Conservation (phyloP, 345 rosid species). For the Limnanthes douglasii region DNA sequence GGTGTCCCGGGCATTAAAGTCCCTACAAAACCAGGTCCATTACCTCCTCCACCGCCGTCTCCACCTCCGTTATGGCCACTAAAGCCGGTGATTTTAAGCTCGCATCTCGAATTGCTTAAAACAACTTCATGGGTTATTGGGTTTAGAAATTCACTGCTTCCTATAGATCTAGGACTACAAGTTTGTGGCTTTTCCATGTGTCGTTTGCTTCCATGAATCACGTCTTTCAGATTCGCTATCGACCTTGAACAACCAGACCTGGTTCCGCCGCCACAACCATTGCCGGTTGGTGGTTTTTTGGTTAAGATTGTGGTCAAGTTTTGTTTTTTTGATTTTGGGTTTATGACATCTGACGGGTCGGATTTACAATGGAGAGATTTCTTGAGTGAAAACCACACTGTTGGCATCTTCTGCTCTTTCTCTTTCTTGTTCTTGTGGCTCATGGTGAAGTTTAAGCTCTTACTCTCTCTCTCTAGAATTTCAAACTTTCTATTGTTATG, state of each 20-base stretch:
- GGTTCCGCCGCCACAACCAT: slow-evolving; percentile 22
- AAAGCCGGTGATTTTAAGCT: slow-evolving; percentile 85
- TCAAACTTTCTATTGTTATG: no score
- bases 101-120: slow-evolving; percentile 81
- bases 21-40: slow-evolving; percentile 62
- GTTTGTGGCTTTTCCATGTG: slow-evolving; percentile 82
- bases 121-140: slow-evolving; percentile 94
- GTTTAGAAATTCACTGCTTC: slow-evolving; percentile 97
- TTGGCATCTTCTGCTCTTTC: slow-evolving; percentile 30
- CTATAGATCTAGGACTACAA: slow-evolving; percentile 96
- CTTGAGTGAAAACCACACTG: slow-evolving; percentile 60
- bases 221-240: slow-evolving; percentile 94
- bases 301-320: slow-evolving; percentile 44
- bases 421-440: neutral
- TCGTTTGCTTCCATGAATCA: slow-evolving; percentile 95
- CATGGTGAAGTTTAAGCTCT: no score
- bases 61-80: slow-evolving; percentile 25
- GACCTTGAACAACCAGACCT: slow-evolving; percentile 99
- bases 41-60: slow-evolving; percentile 10
- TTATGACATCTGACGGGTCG: slow-evolving; percentile 39
- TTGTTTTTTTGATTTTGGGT: slow-evolving; percentile 41
- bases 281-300: slow-evolving; percentile 17
- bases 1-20: slow-evolving; percentile 90
- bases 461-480: no score
- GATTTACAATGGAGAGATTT: slow-evolving; percentile 52